phyloP scores from a whole-genome alignment of 2,329 filamentous ascomycete genomes.

The Phialophora expanda region DNA sequence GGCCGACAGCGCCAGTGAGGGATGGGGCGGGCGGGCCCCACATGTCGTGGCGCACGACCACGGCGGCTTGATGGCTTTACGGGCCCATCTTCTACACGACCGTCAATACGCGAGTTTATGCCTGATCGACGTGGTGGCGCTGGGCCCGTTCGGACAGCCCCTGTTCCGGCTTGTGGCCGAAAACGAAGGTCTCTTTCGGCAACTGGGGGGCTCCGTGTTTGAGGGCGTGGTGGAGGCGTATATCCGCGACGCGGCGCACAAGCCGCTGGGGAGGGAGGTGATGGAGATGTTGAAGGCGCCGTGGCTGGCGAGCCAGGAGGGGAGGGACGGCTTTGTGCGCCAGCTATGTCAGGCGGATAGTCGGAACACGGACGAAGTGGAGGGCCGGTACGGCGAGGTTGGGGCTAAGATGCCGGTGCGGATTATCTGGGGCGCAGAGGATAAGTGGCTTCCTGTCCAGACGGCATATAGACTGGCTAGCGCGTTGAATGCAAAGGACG shows the following conservation, averaged over 20 bases:
- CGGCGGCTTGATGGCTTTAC: conserved; percentile 50
- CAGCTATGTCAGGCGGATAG: conserved; percentile 49
- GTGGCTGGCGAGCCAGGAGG: conserved; percentile 42
- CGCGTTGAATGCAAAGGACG: conserved; percentile 43
- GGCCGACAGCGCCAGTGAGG: conserved; percentile 25
- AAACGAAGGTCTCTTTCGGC: conserved; percentile 46
- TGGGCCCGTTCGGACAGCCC: conserved; percentile 52
- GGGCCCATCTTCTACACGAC: conserved; percentile 48
- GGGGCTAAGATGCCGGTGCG: conserved; percentile 47
- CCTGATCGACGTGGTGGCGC: conserved; percentile 52
- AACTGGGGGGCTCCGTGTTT: conserved; percentile 42
- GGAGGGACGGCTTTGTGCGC: conserved; percentile 48
- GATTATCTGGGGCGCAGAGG: conserved; percentile 54
- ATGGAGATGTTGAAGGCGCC: conserved; percentile 48
- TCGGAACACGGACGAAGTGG: conserved; percentile 45
- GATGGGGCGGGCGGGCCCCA: conserved; percentile 39
- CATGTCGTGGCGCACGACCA: conserved; percentile 56
- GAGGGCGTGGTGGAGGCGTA: conserved; percentile 51
- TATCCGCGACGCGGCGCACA: conserved; percentile 48
- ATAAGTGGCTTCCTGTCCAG: conserved; percentile 52
- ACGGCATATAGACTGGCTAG: conserved; percentile 45
- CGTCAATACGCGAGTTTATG: conserved; percentile 49
- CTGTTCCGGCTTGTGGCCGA: conserved; percentile 52
- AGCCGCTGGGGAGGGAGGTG: conserved; percentile 41
- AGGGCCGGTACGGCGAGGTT: conserved; percentile 47